phyloP scores from a whole-genome alignment of 2,329 filamentous ascomycete species.

The Domatiomyces globalis region DNA sequence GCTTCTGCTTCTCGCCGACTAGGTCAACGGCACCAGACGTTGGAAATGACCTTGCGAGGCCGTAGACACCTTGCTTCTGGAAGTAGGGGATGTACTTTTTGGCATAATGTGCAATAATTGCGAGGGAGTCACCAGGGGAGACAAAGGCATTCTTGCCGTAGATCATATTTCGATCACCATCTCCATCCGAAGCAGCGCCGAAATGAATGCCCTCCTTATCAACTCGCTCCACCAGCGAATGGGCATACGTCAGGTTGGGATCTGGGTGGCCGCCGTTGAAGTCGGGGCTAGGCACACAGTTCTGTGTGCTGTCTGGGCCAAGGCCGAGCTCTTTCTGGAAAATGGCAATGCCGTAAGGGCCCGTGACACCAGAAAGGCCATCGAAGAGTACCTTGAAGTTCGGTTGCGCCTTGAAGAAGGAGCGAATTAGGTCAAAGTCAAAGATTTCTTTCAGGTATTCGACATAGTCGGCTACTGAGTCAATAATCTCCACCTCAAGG shows the following conservation, averaged over 20 bases:
- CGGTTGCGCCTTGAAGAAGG: slow-evolving; percentile 71
- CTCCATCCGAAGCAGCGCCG: slow-evolving; percentile 88
- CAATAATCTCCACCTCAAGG: slow-evolving; percentile 88
- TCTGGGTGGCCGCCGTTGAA: slow-evolving; percentile 97
- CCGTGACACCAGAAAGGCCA: slow-evolving; percentile 84
- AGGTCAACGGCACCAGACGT: slow-evolving; percentile 91
- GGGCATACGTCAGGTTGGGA: slow-evolving; percentile 92
- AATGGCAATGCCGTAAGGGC: slow-evolving; percentile 85
- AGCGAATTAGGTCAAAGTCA: slow-evolving; percentile 90
- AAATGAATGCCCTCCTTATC: slow-evolving; percentile 88
- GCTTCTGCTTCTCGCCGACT: slow-evolving; percentile 84
- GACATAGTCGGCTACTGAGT: slow-evolving; percentile 84
- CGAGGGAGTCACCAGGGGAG: slow-evolving; percentile 89
- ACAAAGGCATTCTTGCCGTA: slow-evolving; percentile 95
- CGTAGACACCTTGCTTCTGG: slow-evolving; percentile 91
- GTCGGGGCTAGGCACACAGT: slow-evolving; percentile 82
- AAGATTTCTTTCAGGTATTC: slow-evolving; percentile 97
- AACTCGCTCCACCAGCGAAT: slow-evolving; percentile 84
- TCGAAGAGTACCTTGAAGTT: slow-evolving; percentile 98
- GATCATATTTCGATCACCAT: slow-evolving; percentile 99
- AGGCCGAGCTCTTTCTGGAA: slow-evolving; percentile 89
- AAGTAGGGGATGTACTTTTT: slow-evolving; percentile 88
- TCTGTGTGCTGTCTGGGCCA: slow-evolving; percentile 63
- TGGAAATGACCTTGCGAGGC: slow-evolving; percentile 92
- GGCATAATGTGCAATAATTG: slow-evolving; percentile 95